Evolutionary conservation across 2,329 filamentous ascomycete genomes (phyloP), one percentile per base, ranked within the genome.

Genomic region (Dendryphion nanum): DNA sequence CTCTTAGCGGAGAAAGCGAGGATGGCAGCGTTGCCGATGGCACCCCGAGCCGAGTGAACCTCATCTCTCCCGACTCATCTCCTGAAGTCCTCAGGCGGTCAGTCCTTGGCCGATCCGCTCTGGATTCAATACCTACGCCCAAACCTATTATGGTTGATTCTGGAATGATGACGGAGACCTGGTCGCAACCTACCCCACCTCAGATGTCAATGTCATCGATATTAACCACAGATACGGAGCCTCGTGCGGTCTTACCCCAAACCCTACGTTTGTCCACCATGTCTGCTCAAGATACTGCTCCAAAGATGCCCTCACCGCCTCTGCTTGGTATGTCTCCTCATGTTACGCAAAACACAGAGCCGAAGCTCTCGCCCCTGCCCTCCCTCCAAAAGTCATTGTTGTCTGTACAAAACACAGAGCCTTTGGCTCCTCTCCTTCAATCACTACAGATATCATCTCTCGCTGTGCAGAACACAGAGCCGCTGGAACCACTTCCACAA

Each of bases 1-100:
- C 89, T 49, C 72, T 96, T 30, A 84, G 81, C 40, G 72, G 85
- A 50, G 86, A 88, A 42, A 83, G 85, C 45, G 83, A 85, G 18
- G 72, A 61, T 23, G 56, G 53, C 28, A 63, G 60, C 38, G 52
- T 55, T 47, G 48, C 48, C 10, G 60, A 67, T 32, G 58, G 61
- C 28, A 63, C 63, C 19, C 61, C 63, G 26, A 63, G 55, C 40
- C 55, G 58, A 35, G 61, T 60, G 2, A 60, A 49, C 38, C 28
- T 64, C 12, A 37, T 53, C 8, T 65, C 61, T 23, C 55, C 50
- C 6, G 57, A 64, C 6, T 58, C 58, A 7, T 60, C 61, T 6
- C 59, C 59, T 12, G 63, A 66, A 37, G 40, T 40, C 8, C 17
- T 47, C 18, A 42, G 51, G 28, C 57, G 47, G 35, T 40, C 50